phyloP scores from a whole-genome alignment of 306 rosid genomes.

The Delonix regia region DNA sequence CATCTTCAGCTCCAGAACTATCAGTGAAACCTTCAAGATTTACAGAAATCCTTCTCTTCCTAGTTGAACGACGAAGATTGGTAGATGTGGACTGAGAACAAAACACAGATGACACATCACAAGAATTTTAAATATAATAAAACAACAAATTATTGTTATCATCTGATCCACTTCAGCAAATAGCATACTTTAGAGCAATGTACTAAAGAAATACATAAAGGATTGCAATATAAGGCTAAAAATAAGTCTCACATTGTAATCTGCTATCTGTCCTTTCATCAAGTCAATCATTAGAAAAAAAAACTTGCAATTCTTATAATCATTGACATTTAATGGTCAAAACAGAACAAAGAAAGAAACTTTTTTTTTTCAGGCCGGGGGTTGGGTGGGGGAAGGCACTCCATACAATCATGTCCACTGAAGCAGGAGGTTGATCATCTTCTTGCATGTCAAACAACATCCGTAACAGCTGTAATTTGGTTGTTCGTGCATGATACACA shows the following conservation, averaged over 20 bases:
- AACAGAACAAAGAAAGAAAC: slow-evolving; percentile 21
- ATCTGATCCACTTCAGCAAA: slow-evolving; percentile 22
- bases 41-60: slow-evolving; percentile 63
- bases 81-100: slow-evolving; percentile 51
- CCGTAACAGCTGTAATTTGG: slow-evolving; percentile 18
- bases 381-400: not conserved
- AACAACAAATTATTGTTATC: slow-evolving; percentile 10
- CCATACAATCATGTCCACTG: slow-evolving; percentile 7
- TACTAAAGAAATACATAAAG: slow-evolving; percentile 16
- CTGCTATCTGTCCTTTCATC: not conserved
- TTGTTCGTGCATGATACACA: not conserved
- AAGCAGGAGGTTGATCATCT: slow-evolving; percentile 20
- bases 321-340: not conserved
- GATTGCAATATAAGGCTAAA: slow-evolving; percentile 18
- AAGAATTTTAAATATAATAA: slow-evolving; percentile 30
- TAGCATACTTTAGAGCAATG: slow-evolving; percentile 1
- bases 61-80: slow-evolving; percentile 79
- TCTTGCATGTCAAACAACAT: slow-evolving; percentile 22
- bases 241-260: slow-evolving; percentile 1
- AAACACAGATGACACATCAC: slow-evolving; percentile 29
- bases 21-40: slow-evolving; percentile 56
- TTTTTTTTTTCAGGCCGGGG: too few species aligned
- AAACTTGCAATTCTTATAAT: not conserved
- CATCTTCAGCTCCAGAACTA: slow-evolving; percentile 73
- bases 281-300: slow-evolving; percentile 22